Conservation (phyloP, 2,329 filamentous ascomycete genomes). For the Scedosporium apiospermum region DNA sequence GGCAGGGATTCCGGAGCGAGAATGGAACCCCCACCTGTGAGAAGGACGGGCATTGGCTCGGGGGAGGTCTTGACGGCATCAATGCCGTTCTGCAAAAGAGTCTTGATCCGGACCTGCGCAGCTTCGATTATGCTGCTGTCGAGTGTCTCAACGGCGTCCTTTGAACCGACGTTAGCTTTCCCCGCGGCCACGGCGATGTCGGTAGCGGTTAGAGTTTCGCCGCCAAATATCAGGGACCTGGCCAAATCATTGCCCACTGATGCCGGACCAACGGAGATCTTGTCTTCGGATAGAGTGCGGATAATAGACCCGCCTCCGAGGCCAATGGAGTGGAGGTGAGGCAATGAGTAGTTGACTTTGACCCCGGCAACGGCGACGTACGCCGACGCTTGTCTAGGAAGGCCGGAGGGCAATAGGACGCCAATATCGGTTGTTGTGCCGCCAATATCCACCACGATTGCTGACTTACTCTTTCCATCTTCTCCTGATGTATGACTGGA, state of each 20-base stretch:
- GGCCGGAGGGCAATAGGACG: conserved; percentile 48
- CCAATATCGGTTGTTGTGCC: conserved; percentile 59
- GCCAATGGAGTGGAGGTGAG: conserved; percentile 50
- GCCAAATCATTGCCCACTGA: conserved; percentile 49
- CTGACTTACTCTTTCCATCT: neutral
- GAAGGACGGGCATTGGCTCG: conserved; percentile 45
- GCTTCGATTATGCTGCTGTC: conserved; percentile 18
- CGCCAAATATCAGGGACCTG: conserved; percentile 48
- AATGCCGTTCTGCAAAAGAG: conserved; percentile 44
- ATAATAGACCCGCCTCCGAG: conserved; percentile 50
- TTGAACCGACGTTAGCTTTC: neutral
- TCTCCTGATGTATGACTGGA: conserved; percentile 16
- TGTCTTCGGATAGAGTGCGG: conserved; percentile 18
- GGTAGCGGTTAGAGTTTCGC: conserved; percentile 46
- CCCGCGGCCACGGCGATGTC: conserved; percentile 33
- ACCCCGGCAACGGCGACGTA: conserved; percentile 55
- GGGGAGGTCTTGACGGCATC: conserved; percentile 56
- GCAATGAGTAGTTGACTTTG: conserved; percentile 49
- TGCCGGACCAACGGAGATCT: conserved; percentile 45
- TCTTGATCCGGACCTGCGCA: conserved; percentile 24
- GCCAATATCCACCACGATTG: conserved; percentile 54
- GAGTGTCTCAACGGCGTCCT: neutral
- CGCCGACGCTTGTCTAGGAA: conserved; percentile 52
- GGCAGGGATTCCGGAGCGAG: conserved; percentile 43
- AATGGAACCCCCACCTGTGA: conserved; percentile 55